A percentile compares a stretch with the other conserved stretches of the same genome.
Evolutionary conservation across 495 filamentous ascomycete species (phyloP).

Genomic region (Xylaria venustula): DNA sequence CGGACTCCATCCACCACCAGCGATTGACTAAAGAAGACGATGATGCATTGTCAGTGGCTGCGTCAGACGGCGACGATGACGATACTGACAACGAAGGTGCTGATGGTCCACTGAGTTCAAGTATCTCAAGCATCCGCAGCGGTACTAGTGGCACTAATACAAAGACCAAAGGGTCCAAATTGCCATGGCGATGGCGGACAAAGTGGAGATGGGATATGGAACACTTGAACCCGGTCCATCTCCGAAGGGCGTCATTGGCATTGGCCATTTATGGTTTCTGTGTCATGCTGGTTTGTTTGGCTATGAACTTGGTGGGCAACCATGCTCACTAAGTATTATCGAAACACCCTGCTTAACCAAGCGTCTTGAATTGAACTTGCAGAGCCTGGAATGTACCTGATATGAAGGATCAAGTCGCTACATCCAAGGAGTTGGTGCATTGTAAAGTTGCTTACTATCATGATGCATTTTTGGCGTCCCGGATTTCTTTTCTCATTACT

Average conservation of each 20-base stretch:
- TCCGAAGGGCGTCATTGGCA: conserved; percentile 70
- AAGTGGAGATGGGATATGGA: conserved; percentile 50
- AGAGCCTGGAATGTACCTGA: neutral
- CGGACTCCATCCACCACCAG: conserved; percentile 79
- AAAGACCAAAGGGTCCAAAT: conserved; percentile 20
- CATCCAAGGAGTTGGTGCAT: conserved; percentile 4
- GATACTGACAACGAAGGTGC: conserved; percentile 26
- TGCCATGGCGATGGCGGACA: conserved; percentile 36
- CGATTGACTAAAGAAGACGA: conserved; percentile 88
- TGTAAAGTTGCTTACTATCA: neutral
- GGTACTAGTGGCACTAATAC: conserved; percentile 30
- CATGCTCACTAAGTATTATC: conserved; percentile 44
- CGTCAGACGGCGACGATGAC: conserved; percentile 47
- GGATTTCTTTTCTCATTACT: neutral
- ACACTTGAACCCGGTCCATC: conserved; percentile 49
- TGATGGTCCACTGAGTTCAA: conserved; percentile 46
- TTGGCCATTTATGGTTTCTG: conserved; percentile 79
- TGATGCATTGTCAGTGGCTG: conserved; percentile 50
- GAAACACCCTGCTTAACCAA: neutral
- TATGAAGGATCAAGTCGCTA: neutral
- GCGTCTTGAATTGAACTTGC: neutral
- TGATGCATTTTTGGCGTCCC: conserved; percentile 4
- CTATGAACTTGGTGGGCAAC: conserved; percentile 76
- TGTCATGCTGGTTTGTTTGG: conserved; percentile 87
- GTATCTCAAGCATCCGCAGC: conserved; percentile 45